Percentiles rank a stretch among this genome's conserved stretches.
These are phyloP conservation scores for Ceratocystis ficicola DNA, from an alignment of 2,329 filamentous ascomycete species.

Conservation along the genomic window DNA sequence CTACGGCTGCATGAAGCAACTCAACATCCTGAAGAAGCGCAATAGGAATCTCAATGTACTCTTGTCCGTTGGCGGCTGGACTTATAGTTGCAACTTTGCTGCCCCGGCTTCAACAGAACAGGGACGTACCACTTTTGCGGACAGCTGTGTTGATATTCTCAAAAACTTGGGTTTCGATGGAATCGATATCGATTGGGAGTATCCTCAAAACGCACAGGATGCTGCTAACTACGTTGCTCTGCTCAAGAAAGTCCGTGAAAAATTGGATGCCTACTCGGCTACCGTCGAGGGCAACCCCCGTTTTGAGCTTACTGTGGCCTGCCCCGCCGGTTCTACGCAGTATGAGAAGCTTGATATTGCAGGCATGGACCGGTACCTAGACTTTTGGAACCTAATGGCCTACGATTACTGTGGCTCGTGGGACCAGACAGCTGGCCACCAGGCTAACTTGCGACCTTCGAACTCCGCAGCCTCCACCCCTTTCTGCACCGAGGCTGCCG, in stretches of 20 bases:
- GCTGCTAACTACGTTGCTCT: slow-evolving; percentile 49
- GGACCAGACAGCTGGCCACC: slow-evolving; percentile 60
- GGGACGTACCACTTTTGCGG: slow-evolving; percentile 61
- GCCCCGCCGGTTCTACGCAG: slow-evolving; percentile 50
- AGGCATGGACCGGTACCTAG: slow-evolving; percentile 53
- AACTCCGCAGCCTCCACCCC: slow-evolving; percentile 55
- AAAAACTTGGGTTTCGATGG: slow-evolving; percentile 70
- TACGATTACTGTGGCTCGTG: slow-evolving; percentile 82
- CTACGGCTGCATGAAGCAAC: slow-evolving; percentile 81
- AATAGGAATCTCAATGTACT: slow-evolving; percentile 78
- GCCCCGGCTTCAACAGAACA: slow-evolving; percentile 56
- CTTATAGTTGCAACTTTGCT: slow-evolving; percentile 76
- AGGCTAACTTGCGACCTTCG: slow-evolving; percentile 63
- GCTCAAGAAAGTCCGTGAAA: slow-evolving; percentile 42
- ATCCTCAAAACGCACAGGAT: slow-evolving; percentile 43
- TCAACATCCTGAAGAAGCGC: slow-evolving; percentile 67
- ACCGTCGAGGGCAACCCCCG: slow-evolving; percentile 35
- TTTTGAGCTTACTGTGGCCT: slow-evolving; percentile 54
- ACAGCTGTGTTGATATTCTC: slow-evolving; percentile 60
- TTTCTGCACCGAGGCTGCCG: slow-evolving; percentile 59
- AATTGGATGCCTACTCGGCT: slow-evolving; percentile 45
- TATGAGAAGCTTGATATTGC: slow-evolving; percentile 49
- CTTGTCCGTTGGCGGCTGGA: slow-evolving; percentile 85
- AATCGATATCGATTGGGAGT: slow-evolving; percentile 59
- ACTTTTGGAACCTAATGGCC: slow-evolving; percentile 76